Percentiles rank a stretch among this genome's conserved stretches.
Evolutionary conservation across 2,329 filamentous ascomycete genomes (phyloP).

Genomic region (Orbilia javanica): DNA sequence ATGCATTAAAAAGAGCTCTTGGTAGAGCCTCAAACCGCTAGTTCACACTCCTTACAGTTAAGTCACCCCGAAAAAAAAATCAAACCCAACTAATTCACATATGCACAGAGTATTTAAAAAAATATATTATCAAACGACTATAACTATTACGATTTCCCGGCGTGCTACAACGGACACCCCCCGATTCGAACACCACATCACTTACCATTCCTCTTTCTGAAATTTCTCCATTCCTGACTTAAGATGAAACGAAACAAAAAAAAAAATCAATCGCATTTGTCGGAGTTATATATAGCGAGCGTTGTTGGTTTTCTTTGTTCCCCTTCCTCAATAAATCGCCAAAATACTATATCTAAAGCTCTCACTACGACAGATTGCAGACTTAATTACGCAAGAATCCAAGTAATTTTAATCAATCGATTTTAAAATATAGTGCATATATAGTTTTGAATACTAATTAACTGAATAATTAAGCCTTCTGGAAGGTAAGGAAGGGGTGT

Average conservation of each 20-base stretch:
- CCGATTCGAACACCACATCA: too few species aligned
- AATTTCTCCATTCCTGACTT: slow-evolving; percentile 19
- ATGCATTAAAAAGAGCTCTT: slow-evolving; percentile 9
- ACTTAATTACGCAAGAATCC: slow-evolving; percentile 35
- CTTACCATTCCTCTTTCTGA: background rate
- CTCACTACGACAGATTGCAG: background rate
- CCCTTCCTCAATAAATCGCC: slow-evolving; percentile 13
- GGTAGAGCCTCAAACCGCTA: slow-evolving; percentile 41
- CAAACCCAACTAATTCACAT: background rate
- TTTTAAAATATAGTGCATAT: slow-evolving; percentile 15
- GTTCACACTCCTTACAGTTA: background rate
- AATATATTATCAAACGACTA: background rate
- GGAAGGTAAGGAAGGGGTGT: too few species aligned
- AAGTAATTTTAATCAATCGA: slow-evolving; percentile 7
- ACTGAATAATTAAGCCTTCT: background rate
- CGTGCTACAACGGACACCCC: slow-evolving; percentile 36
- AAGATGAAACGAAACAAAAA: slow-evolving; percentile 55
- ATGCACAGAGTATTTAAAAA: background rate
- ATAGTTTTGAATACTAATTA: too few species aligned
- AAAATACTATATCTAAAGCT: slow-evolving; percentile 26
- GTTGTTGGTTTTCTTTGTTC: background rate
- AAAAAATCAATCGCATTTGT: slow-evolving; percentile 40
- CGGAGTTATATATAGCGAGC: slow-evolving; percentile 37
- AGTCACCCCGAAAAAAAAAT: background rate
- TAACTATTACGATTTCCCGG: background rate